A percentile compares a stretch with the other conserved stretches of the same genome.
These are phyloP conservation scores for Pyrenochaeta sp. DNA, from an alignment of 2,329 filamentous ascomycete genomes.

Conservation along the genomic window DNA sequence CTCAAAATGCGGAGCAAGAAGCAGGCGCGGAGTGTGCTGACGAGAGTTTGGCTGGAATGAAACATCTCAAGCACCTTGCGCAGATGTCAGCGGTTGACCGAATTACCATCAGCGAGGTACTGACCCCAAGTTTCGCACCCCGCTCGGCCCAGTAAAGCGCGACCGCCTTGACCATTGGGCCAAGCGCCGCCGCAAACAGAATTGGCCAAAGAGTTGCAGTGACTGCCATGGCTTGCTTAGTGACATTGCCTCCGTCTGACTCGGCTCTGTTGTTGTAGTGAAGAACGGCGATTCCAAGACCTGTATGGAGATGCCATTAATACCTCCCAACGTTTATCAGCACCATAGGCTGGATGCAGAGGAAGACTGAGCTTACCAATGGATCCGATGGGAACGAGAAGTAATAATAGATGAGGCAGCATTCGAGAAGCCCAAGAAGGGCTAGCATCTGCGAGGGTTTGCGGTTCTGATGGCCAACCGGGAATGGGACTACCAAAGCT, in stretches of 20 bases:
- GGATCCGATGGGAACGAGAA: background rate
- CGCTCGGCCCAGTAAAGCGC: background rate
- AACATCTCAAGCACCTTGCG: background rate
- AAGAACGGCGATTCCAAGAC: constrained; percentile 4
- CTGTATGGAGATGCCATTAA: background rate
- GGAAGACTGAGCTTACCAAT: background rate
- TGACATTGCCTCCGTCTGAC: background rate
- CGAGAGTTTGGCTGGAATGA: constrained; percentile 1
- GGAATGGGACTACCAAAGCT: no score
- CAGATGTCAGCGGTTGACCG: background rate
- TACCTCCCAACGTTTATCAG: background rate
- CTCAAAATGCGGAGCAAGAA: constrained; percentile 2
- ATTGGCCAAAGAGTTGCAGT: constrained; percentile 5
- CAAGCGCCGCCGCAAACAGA: constrained; percentile 5
- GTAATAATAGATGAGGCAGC: constrained; percentile 1
- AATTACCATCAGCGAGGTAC: background rate
- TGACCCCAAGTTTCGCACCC: background rate
- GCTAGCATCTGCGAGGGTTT: background rate
- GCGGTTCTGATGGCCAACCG: constrained; percentile 2
- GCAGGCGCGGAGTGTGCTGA: constrained; percentile 2
- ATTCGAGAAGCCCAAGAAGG: background rate
- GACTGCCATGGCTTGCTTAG: constrained; percentile 5
- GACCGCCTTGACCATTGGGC: constrained; percentile 1
- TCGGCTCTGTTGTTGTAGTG: background rate
- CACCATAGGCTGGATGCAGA: background rate